Percentiles rank a stretch among this genome's conserved stretches.
These are phyloP conservation scores for Actinidia polygama DNA, from an alignment of 179 eudicot genomes.

Conservation along the genomic window DNA sequence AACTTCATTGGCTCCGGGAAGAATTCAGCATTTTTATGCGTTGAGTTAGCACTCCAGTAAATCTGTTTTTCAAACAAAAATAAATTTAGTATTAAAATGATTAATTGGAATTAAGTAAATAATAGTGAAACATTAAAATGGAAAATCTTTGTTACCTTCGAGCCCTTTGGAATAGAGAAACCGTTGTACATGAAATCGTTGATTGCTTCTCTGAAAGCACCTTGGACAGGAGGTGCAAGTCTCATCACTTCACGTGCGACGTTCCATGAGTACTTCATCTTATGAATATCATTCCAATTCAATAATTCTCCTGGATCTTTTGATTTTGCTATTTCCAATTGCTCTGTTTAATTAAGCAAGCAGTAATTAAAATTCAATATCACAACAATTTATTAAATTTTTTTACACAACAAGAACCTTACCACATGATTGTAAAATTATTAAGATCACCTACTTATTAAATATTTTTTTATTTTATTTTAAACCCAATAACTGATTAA, in stretches of 20 bases:
- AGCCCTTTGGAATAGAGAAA: constrained; percentile 21
- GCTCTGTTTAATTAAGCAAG: constrained; percentile 13
- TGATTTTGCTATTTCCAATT: constrained; percentile 12
- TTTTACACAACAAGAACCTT: no score
- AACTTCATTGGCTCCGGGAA: constrained; percentile 13
- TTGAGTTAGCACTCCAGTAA: constrained; percentile 4
- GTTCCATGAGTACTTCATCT: constrained; percentile 17
- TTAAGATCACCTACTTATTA: no score
- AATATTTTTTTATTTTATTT: no score
- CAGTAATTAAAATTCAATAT: no score
- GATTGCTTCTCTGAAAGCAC: constrained; percentile 16
- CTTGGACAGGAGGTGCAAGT: constrained; percentile 19
- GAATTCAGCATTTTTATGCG: constrained; percentile 8
- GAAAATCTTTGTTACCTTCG: not conserved
- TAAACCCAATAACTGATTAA: no score
- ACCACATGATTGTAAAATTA: no score
- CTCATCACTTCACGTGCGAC: constrained; percentile 11
- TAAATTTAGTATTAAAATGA: not conserved
- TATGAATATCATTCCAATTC: constrained; percentile 9
- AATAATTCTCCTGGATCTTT: constrained; percentile 12
- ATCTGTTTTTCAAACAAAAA: not conserved
- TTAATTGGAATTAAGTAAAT: not conserved
- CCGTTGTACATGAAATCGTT: constrained; percentile 13
- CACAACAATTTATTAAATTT: no score
- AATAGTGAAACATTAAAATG: not conserved